Evolutionary conservation across 176 grass and related monocot genomes (phyloP).

Genomic region (Echinochloa phyllopogon): DNA sequence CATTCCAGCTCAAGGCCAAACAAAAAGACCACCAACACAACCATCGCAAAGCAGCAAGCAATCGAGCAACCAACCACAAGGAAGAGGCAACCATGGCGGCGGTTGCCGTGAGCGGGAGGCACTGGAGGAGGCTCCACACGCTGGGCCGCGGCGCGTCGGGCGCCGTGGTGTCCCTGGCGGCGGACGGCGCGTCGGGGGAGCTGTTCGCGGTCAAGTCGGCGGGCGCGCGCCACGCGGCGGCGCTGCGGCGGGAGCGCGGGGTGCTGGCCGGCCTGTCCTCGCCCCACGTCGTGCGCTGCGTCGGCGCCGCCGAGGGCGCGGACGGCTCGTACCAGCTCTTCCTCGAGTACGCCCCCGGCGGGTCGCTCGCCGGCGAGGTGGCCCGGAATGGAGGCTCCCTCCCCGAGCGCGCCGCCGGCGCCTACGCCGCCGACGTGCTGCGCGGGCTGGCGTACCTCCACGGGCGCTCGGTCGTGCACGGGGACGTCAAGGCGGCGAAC

Average conservation of each 20-base stretch:
- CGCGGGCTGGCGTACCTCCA: conserved; percentile 74
- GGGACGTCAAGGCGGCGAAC: conserved; percentile 78
- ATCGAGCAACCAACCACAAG: background rate
- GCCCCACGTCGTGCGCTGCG: conserved; percentile 65
- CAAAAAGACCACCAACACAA: conserved; percentile 23
- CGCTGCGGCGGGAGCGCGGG: conserved; percentile 55
- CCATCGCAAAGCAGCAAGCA: background rate
- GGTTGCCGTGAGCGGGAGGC: conserved; percentile 30
- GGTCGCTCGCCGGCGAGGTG: conserved; percentile 73
- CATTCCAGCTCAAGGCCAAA: conserved; percentile 15
- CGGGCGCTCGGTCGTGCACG: conserved; percentile 59
- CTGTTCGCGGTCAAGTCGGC: conserved; percentile 78
- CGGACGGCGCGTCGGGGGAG: conserved; percentile 45
- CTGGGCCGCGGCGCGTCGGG: conserved; percentile 73
- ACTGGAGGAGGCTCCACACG: conserved; percentile 48
- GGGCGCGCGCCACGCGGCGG: background rate
- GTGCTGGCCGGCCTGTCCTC: conserved; percentile 51
- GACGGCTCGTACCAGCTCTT: conserved; percentile 37
- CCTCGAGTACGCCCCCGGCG: conserved; percentile 80
- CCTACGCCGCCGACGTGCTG: conserved; percentile 49
- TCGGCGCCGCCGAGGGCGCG: conserved; percentile 37
- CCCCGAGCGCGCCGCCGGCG: conserved; percentile 38
- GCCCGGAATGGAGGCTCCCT: conserved; percentile 59
- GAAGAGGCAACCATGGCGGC: conserved; percentile 6
- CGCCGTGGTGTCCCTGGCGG: conserved; percentile 65